These are phyloP conservation scores for Coemansia sp. DNA, from an alignment of 192 early-diverging fungal species.

Conservation along the genomic window DNA sequence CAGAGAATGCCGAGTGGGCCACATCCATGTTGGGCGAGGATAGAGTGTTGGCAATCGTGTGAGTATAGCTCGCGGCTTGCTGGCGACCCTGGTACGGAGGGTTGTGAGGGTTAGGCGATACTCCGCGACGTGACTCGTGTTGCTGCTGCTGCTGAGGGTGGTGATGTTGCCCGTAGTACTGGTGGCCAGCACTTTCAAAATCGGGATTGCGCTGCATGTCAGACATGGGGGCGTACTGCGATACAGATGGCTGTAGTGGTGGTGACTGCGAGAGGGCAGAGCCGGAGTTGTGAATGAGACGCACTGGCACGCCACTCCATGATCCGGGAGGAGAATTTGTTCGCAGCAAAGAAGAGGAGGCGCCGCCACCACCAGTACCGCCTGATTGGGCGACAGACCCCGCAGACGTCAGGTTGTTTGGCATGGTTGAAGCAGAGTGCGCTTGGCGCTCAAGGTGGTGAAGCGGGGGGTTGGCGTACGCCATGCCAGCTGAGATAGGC, in stretches of 20 bases:
- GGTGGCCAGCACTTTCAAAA: neutral
- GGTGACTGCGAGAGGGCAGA: conserved; percentile 28
- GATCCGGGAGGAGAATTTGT: conserved; percentile 4
- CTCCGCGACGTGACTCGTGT: conserved; percentile 5
- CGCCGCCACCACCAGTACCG: neutral
- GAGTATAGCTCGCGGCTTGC: conserved; percentile 4
- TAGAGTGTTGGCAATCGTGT: conserved; percentile 3
- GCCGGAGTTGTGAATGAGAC: neutral
- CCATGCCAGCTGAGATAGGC: conserved; percentile 10
- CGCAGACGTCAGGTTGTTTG: neutral
- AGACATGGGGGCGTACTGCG: conserved; percentile 6
- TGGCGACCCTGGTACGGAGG: conserved; percentile 8
- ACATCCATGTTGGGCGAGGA: conserved; percentile 3
- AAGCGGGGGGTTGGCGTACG: conserved; percentile 11
- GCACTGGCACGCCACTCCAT: conserved; percentile 9
- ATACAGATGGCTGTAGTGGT: conserved; percentile 12
- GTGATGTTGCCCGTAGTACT: conserved; percentile 12
- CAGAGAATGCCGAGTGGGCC: neutral
- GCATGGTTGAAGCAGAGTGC: conserved; percentile 8
- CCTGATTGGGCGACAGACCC: conserved; percentile 3
- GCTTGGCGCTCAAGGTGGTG: conserved; percentile 19
- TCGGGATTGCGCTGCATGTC: conserved; percentile 11
- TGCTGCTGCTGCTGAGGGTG: conserved; percentile 17
- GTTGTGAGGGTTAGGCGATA: conserved; percentile 2
- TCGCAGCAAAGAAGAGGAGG: neutral